These are phyloP conservation scores for Trifolium subterraneum DNA, from an alignment of 306 rosid genomes.

Conservation along the genomic window DNA sequence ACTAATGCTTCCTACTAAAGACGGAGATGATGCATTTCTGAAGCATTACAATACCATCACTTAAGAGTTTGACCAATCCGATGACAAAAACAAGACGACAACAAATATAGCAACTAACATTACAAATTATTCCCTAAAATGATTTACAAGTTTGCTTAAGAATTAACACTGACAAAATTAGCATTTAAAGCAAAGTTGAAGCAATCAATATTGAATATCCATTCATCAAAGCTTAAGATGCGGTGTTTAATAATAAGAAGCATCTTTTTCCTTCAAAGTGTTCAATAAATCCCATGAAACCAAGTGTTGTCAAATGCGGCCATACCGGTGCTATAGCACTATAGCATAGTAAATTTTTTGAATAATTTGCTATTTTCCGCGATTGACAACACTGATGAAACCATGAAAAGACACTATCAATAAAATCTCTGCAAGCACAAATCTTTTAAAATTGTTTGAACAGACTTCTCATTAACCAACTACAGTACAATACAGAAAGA, in stretches of 20 bases:
- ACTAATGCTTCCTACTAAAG: background rate
- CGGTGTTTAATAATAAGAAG: conserved; percentile 16
- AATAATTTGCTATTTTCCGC: background rate
- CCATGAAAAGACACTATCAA: no score
- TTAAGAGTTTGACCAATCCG: conserved; percentile 21
- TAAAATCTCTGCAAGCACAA: no score
- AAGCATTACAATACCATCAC: conserved; percentile 6
- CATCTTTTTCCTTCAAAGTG: background rate
- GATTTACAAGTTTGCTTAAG: background rate
- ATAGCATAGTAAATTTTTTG: background rate
- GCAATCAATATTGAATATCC: background rate
- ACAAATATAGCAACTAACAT: background rate
- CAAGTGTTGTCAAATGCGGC: background rate
- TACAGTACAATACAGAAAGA: no score
- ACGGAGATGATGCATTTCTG: background rate
- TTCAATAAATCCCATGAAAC: conserved; percentile 20
- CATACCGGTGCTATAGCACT: background rate
- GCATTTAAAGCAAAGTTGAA: conserved; percentile 16
- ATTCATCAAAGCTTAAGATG: conserved; percentile 19
- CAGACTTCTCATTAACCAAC: background rate
- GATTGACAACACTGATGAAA: background rate
- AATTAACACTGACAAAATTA: background rate
- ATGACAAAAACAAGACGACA: conserved; percentile 11
- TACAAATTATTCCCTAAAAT: conserved; percentile 1
- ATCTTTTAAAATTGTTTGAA: background rate